A percentile compares a stretch with the other conserved stretches of the same genome.
These are phyloP conservation scores for Calonectria crousiana DNA, from an alignment of 2,329 filamentous ascomycete genomes.

Conservation along the genomic window DNA sequence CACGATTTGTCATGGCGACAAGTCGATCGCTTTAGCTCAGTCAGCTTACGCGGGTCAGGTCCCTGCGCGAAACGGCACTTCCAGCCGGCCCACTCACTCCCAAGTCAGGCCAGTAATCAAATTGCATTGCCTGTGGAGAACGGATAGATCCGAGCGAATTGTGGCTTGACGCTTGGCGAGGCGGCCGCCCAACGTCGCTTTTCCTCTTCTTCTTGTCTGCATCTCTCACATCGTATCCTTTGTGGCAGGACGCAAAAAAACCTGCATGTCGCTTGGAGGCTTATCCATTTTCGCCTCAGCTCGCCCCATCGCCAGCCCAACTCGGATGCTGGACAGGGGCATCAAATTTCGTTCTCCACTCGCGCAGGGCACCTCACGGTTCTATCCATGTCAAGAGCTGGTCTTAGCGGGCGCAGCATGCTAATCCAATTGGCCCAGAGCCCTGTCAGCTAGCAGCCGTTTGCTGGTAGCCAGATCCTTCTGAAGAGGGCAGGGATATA, in stretches of 20 bases:
- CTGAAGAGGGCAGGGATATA: neutral
- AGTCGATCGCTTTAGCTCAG: neutral
- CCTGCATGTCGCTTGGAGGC: neutral
- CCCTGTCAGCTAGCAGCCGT: neutral
- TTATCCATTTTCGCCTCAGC: neutral
- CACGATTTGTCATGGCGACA: neutral
- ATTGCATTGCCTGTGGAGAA: neutral
- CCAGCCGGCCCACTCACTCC: neutral
- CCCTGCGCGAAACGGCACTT: neutral
- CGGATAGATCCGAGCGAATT: conserved; percentile 5
- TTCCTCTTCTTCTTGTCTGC: neutral
- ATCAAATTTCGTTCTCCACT: neutral
- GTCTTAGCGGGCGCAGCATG: neutral
- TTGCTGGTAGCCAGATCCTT: neutral
- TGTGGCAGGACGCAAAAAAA: neutral
- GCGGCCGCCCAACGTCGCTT: neutral
- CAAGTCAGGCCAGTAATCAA: neutral
- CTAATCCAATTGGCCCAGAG: neutral
- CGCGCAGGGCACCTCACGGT: neutral
- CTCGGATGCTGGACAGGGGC: neutral
- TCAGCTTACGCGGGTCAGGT: neutral
- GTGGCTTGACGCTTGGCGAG: neutral
- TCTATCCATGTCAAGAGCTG: neutral
- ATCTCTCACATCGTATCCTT: neutral
- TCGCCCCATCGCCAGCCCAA: neutral